Evolutionary conservation across 2,329 filamentous ascomycete genomes (phyloP), one percentile per base, ranked within the genome.

Genomic region (Lecanicillium sp.): DNA sequence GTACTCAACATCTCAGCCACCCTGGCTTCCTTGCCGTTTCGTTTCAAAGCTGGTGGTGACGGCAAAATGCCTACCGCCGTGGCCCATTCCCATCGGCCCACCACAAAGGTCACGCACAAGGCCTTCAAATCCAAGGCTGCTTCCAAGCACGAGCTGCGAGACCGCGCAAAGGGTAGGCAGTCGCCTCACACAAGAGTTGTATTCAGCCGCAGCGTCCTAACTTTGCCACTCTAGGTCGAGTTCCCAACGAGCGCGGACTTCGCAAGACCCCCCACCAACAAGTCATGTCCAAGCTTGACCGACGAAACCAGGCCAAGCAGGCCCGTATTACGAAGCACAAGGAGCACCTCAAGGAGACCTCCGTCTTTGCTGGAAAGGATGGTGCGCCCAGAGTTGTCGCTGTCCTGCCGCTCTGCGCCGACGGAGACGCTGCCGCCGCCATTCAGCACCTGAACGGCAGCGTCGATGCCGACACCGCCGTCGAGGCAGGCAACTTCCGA

Each of bases 261-360:
- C 80, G 90, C 55, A 94, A 87, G 62, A 95, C 90, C 13, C 87
- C 87, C 40, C 87, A 95, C 60, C 92, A 98, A 60, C 87, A 95
- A 66, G 79, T 96, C 65, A 90, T 96, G 86, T 94, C 88, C 43
- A 98, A 97, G 65, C 77, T 98, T 60, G 88, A 95, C 63, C 84
- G 92, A 44, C 81, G 87, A 52, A 97, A 98, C 62, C 87, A 94
- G 68, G 86, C 87, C 51, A 90, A 90, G 62, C 92, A 98, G 69
- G 81, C 83, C 60, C 85, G 90, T 53, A 68, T 84, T 45, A 72
- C 80, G 50, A 96, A 97, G 64, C 80, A 88, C 56, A 81, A 81
- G 56, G 87, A 92, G 52, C 84, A 92, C 55, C 72, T 84, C 34
- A 83, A 84, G 49, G 83, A 87, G 37, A 80, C 77, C 0, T 86